phyloP scores from a whole-genome alignment of 2,329 filamentous ascomycete species.

The Raffaelea deltoideospora region DNA sequence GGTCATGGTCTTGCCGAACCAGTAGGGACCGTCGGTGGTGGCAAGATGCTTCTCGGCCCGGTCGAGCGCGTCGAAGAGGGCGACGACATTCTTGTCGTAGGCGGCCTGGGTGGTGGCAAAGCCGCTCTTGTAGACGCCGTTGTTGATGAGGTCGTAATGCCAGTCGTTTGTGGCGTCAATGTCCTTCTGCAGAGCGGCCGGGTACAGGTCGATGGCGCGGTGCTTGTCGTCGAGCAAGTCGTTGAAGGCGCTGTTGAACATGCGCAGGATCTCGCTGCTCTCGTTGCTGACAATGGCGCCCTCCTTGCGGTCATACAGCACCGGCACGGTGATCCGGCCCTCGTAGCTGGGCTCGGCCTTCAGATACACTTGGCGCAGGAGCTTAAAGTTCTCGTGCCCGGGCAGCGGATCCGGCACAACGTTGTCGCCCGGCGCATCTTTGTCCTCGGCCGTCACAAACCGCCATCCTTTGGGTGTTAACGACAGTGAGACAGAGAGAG shows the following conservation, averaged over 20 bases:
- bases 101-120: constrained; percentile 75
- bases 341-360: constrained; percentile 53
- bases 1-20: constrained; percentile 61
- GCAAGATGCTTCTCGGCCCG: constrained; percentile 56
- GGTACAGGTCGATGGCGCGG: constrained; percentile 51
- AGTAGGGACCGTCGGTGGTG: constrained; percentile 42
- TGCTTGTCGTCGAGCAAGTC: constrained; percentile 45
- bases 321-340: constrained; percentile 77
- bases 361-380: constrained; percentile 72
- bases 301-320: constrained; percentile 65
- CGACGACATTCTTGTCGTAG: constrained; percentile 58
- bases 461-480: constrained; percentile 54
- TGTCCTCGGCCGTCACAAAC: constrained; percentile 52
- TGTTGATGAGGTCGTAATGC: constrained; percentile 63
- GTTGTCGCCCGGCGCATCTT: constrained; percentile 39
- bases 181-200: constrained; percentile 40
- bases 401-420: constrained; percentile 54
- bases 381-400: constrained; percentile 50
- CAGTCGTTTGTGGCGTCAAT: constrained; percentile 71
- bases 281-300: constrained; percentile 80
- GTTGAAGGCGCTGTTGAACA: constrained; percentile 76
- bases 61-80: constrained; percentile 66
- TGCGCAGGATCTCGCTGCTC: constrained; percentile 81
- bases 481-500: neutral
- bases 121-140: constrained; percentile 60